Base-by-base conservation (phyloP, 805 yeast species). In the Ogataea ramenticola region DNA sequence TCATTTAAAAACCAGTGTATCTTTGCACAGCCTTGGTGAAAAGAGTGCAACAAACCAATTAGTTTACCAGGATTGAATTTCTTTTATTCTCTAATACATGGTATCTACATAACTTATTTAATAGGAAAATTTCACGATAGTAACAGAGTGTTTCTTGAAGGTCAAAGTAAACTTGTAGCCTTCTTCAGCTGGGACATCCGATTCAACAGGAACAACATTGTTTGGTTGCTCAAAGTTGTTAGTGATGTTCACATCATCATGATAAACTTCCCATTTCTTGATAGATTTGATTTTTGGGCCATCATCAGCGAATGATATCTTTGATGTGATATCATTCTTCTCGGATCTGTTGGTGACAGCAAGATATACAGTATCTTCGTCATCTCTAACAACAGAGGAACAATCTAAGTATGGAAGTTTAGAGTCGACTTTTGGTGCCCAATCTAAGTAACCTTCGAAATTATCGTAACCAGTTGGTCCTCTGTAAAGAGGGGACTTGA, bases 261-360 rank as follows among this genome's bases (percentile, higher is more conserved):
- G 54, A 39, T 60, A 58, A 24, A 60, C 41, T 10, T 49, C 48
- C 57, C 57, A 60, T 39, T 44, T 27, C 31, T 45, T 39, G 22
- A 41, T 26, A 37, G 49, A 30, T 33, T 48, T 51, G 17, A 54
- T 40, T 17, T 42, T 43, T 5, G 46, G n/a, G 8, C 44, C 45
- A 22, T 46, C 48, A n/a, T 40, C 43, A 12, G 47, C 48, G 34
- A 62, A 45, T n/a, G 43, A 24, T 21, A 62, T 46, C 16, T 43
- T 49, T 10, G 62, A 51, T 1, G 43, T 39, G 4, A 62, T 48
- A 41, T 55, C 57, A 17, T 56, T 55, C 10, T 45, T 49, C 36
- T 48, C 48, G 22, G 54, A 43, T 45, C 64, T 53, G 42, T 62
- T 62, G 16, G 58, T 63, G 19, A 61, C 57, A 3, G 66, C 59